phyloP scores from a whole-genome alignment of 305 asterid genomes.

The Fraxinus platypoda region DNA sequence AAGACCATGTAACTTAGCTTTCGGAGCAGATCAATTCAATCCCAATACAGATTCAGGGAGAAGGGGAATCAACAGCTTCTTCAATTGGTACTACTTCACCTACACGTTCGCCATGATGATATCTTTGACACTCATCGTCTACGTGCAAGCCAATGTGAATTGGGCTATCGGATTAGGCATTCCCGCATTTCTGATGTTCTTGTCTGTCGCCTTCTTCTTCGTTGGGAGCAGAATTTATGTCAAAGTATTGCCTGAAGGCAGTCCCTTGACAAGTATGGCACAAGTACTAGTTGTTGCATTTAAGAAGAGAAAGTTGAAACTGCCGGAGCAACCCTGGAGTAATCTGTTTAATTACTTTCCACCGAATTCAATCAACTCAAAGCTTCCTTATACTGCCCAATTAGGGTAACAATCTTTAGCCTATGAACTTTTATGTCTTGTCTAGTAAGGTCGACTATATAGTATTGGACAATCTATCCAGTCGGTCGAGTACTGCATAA shows the following conservation, averaged over 20 bases:
- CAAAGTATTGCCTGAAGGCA: slow-evolving; percentile 74
- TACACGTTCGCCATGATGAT: slow-evolving; percentile 67
- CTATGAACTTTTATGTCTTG: not conserved
- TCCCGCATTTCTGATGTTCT: slow-evolving; percentile 62
- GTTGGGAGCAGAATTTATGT: slow-evolving; percentile 61
- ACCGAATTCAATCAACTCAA: slow-evolving; percentile 56
- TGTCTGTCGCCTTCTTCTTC: slow-evolving; percentile 61
- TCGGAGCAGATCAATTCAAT: slow-evolving; percentile 82
- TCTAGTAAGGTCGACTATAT: not conserved
- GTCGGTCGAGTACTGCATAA: not conserved
- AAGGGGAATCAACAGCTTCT: slow-evolving; percentile 67
- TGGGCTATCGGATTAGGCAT: slow-evolving; percentile 70
- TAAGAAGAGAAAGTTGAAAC: slow-evolving; percentile 53
- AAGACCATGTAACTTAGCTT: slow-evolving; percentile 76
- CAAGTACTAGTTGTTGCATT: slow-evolving; percentile 51
- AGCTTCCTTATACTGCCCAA: slow-evolving; percentile 55
- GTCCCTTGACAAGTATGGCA: slow-evolving; percentile 55
- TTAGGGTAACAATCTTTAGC: slow-evolving; percentile 44
- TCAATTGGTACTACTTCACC: slow-evolving; percentile 83
- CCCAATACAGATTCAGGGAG: slow-evolving; percentile 66
- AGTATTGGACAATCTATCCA: not conserved
- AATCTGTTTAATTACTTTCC: slow-evolving; percentile 45
- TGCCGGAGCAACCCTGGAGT: slow-evolving; percentile 49
- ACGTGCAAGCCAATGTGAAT: slow-evolving; percentile 63
- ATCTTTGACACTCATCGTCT: slow-evolving; percentile 65